Evolutionary conservation across 2,329 filamentous ascomycete species (phyloP), one percentile per base, ranked within the genome.

Genomic region (Leptodontidium sp.): DNA sequence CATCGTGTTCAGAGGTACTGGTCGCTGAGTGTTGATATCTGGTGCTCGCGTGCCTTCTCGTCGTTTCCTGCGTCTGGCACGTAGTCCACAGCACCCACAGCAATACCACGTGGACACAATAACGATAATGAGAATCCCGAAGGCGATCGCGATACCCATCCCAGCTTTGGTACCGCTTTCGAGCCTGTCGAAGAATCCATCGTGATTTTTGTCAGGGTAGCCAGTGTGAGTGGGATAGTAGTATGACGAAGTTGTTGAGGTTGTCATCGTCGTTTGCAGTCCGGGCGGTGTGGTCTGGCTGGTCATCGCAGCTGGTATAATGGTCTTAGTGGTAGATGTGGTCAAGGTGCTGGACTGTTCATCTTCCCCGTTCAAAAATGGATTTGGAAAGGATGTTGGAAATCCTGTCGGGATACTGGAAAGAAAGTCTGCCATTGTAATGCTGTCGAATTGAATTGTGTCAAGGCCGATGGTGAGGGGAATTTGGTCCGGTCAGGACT

Each of bases 71-170:
- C 64, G 35, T 52, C 57, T 53, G 2, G 53, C 49, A 17, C 72
- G 69, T 8, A 70, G 49, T 40, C 72, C 72, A 32, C 72, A 74
- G 40, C 73, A 75, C 24, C 70, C 70, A 50, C 71, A 74, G 53
- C 72, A 75, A 47, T 64, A 75, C 72, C 72, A 72, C 7, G 57
- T 59, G 1, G 69, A 72, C 2, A 71, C 24, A 5, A 67, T 2
- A 17, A 71, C 26, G 15, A 73, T 68, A 9, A 67, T 29, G 24
- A 75, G 12, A 14, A 70, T 43, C 9, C 65, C 71, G 45, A 70
- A 15, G 24, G 71, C 35, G 15, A 69, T 63, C 2, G 55, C 55
- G 2, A 70, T 53, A 7, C 57, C 43, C 12, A 72, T 50, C 12
- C 38, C 69, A 2, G 65, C 65, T 64, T 69, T 70, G 9, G 62